Evolutionary conservation across 768 basidiomycete genomes (phyloP).

Genomic region (Amanita thiersii): DNA sequence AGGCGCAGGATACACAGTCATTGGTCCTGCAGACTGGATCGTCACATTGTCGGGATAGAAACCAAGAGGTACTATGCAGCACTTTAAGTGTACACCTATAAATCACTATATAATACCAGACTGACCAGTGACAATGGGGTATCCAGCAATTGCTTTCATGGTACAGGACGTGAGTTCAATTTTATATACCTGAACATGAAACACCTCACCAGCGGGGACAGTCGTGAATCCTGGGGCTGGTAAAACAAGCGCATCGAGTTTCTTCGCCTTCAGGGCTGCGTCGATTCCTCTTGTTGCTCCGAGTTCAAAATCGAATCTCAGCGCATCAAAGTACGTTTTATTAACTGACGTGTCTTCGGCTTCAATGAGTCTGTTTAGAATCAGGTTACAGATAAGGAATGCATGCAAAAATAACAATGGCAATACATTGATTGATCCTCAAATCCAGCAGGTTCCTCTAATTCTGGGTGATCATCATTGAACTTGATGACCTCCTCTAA

Average conservation of each 20-base stretch:
- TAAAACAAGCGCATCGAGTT: conserved; percentile 45
- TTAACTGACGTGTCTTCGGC: conserved; percentile 32
- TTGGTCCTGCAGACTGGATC: conserved; percentile 28
- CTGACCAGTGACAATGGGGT: conserved; percentile 57
- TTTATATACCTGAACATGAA: not conserved
- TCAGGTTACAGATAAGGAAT: not conserved
- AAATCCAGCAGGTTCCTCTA: conserved; percentile 36
- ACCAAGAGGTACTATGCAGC: conserved; percentile 45
- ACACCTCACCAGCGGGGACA: conserved; percentile 26
- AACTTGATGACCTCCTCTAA: conserved; percentile 54
- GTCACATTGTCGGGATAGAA: conserved; percentile 44
- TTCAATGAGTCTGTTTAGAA: conserved; percentile 23
- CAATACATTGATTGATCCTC: conserved; percentile 29
- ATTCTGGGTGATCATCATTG: conserved; percentile 40
- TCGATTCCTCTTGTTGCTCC: conserved; percentile 49
- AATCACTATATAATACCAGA: not conserved
- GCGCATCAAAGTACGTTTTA: conserved; percentile 33
- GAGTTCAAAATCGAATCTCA: conserved; percentile 36
- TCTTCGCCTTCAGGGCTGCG: conserved; percentile 33
- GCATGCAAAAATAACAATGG: not conserved
- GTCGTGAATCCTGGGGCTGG: conserved; percentile 33
- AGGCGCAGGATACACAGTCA: conserved; percentile 40
- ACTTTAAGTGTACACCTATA: not conserved
- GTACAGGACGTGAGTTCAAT: not conserved
- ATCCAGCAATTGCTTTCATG: conserved; percentile 47